Conservation (phyloP, 2,329 filamentous ascomycete genomes). For the Aspergillus sp. region DNA sequence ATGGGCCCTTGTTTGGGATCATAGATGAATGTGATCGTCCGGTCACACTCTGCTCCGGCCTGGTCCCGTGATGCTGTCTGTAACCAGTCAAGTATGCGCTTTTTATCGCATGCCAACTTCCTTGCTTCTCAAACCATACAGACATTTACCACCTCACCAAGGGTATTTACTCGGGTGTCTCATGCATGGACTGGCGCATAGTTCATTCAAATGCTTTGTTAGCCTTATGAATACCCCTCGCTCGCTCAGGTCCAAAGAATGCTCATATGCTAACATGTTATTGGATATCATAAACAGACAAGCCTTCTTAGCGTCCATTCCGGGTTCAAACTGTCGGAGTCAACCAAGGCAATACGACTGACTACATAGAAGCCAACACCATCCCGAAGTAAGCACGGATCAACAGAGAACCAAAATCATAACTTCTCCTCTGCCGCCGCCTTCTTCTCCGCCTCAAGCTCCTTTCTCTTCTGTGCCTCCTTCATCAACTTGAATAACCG, state of each 20-base stretch:
- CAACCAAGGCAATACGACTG: neutral
- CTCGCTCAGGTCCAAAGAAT: neutral
- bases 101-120: neutral
- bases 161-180: neutral
- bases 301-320: neutral
- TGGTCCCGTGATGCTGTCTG: conserved; percentile 2
- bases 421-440: neutral
- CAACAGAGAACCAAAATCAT: neutral
- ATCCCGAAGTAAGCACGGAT: neutral
- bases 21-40: neutral
- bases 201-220: neutral
- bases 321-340: neutral
- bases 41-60: conserved; percentile 5
- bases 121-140: conserved; percentile 4
- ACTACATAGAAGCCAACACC: neutral
- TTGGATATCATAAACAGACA: neutral
- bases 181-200: neutral
- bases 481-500: conserved; percentile 38
- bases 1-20: neutral
- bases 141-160: neutral
- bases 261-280: neutral
- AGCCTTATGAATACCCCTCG: neutral
- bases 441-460: conserved; percentile 10
- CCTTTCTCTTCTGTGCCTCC: conserved; percentile 25
- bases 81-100: neutral